phyloP scores from a whole-genome alignment of 768 basidiomycete species.

The Coprinellus micaceus region DNA sequence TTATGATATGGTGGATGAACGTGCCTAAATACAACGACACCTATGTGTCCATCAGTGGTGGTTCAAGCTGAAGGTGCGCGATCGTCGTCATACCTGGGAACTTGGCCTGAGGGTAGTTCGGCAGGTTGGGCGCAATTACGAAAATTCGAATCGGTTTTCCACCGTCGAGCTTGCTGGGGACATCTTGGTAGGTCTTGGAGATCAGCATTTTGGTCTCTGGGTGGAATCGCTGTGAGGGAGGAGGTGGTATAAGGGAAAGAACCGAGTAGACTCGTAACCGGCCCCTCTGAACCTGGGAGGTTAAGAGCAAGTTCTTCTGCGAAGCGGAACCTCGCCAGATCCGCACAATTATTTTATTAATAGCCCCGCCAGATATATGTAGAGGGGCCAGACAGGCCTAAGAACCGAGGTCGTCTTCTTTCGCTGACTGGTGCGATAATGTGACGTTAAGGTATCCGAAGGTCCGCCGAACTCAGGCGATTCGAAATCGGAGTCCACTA shows the following conservation, averaged over 20 bases:
- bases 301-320: not conserved
- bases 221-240: not conserved
- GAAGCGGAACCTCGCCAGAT: too few species aligned
- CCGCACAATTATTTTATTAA: too few species aligned
- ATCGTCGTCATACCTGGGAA: slow-evolving; percentile 72
- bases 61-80: not conserved
- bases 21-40: slow-evolving; percentile 80
- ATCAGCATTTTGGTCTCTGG: slow-evolving; percentile 64
- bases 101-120: slow-evolving; percentile 84
- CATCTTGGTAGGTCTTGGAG: slow-evolving; percentile 71
- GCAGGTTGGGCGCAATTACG: slow-evolving; percentile 74
- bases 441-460: too few species aligned
- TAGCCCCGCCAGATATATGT: too few species aligned
- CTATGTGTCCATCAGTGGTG: slow-evolving; percentile 30
- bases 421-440: too few species aligned
- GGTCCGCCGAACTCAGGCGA: too few species aligned
- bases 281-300: too few species aligned
- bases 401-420: too few species aligned
- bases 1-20: not conserved
- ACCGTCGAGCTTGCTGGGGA: slow-evolving; percentile 63
- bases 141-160: slow-evolving; percentile 75
- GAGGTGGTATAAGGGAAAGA: not conserved
- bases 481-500: too few species aligned
- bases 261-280: not conserved
- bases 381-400: too few species aligned